These are phyloP conservation scores for Beta macrorhiza DNA, from an alignment of 179 eudicot genomes.

Conservation along the genomic window DNA sequence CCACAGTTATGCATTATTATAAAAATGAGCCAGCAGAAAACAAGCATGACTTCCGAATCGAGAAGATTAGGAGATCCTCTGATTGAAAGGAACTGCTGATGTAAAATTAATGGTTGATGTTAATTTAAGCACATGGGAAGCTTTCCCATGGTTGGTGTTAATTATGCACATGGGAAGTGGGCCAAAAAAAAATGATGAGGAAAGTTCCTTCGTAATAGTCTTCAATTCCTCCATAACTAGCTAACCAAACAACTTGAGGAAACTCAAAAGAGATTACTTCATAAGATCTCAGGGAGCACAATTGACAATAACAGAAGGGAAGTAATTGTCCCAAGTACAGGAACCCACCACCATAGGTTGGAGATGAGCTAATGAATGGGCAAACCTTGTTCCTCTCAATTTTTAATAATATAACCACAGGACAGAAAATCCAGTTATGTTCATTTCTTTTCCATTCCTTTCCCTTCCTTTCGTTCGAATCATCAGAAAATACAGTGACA, in stretches of 20 bases:
- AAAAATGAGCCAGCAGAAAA: background rate
- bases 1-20: background rate
- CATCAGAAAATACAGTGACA: background rate
- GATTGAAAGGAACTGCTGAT: conserved; percentile 1
- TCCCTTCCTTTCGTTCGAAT: background rate
- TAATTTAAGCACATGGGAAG: background rate
- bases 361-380: no score
- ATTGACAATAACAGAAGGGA: no score
- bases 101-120: background rate
- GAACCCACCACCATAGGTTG: no score
- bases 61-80: background rate
- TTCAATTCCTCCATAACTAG: background rate
- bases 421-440: background rate
- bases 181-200: background rate
- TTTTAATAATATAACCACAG: background rate
- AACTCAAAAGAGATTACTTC: no score
- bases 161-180: conserved; percentile 8
- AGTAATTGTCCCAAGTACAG: no score
- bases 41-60: background rate
- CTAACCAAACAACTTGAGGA: background rate
- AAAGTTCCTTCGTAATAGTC: background rate
- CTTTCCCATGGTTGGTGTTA: background rate
- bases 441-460: background rate
- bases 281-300: no score
- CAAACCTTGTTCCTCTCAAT: background rate